Base-by-base conservation (phyloP, 208 protist genomes). In the Borovskyia barvae region DNA sequence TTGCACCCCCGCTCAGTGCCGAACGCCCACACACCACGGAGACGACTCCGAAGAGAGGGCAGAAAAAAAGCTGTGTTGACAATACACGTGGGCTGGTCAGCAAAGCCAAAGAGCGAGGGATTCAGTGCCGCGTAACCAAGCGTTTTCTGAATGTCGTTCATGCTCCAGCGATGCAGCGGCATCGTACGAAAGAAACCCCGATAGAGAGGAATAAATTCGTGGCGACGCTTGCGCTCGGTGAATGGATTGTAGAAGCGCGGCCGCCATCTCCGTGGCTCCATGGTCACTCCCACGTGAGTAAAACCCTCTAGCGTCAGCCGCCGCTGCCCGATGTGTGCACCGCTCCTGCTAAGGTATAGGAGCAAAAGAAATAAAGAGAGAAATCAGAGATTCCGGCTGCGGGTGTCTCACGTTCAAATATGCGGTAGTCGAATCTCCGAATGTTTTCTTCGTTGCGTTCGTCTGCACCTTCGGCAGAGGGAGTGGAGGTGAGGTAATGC, bases 11-110 rank as follows among this genome's bases (percentile, higher is more conserved):
- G 75, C 65, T 92, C 90, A n/a, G 57, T 65, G 9, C 90, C 90
- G 62, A 95, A 95, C 12, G 77, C 90, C 49, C 68, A 85, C 47
- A 93, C 73, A 3, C 90, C 90, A 28, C 80, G 72, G 19, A 59
- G 68, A 22, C 73, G 73, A 55, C 85, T 88, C 8, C 85, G 82
- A 42, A 82, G 48, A 15, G 86, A 95, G 7, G 86, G 85, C 41
- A 92, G 48, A 72, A 95, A 92, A 72, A 88, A 83, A 14, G 83
- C 76, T 8, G 90, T 93, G 72, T 95, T 93, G 19, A 95, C 90
- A 36, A 95, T 69, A 48, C 90, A 95, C 17, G 86, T 95, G 7
- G 86, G 75, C 49, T 87, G 63, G 26, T 91, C 82, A 6, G 86
- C 80, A 40, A 95, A 84, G 25, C 90, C 90, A 52, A 95, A 95